phyloP scores from a whole-genome alignment of 148 eudicot genomes.

The Silene conica region DNA sequence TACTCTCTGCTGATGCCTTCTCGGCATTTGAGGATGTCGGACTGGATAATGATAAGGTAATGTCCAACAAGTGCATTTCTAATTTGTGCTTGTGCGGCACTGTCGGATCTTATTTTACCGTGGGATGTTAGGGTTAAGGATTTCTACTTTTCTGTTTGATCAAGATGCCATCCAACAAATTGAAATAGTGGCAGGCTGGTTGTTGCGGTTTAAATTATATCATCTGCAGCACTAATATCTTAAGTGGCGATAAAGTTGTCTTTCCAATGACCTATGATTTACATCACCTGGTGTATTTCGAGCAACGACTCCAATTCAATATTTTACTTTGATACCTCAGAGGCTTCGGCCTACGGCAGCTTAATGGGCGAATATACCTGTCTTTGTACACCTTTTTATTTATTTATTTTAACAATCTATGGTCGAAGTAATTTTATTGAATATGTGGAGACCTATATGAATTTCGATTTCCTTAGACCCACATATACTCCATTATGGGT shows the following conservation, averaged over 20 bases:
- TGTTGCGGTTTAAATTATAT: too few relatives aligned
- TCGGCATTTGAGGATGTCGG: conserved; percentile 99
- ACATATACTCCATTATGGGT: not conserved
- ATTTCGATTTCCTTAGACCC: not conserved
- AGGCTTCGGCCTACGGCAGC: not conserved
- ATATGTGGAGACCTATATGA: not conserved
- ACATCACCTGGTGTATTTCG: not conserved
- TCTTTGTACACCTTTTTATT: not conserved
- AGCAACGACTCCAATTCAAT: not conserved
- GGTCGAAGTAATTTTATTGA: not conserved
- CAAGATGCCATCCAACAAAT: too few relatives aligned
- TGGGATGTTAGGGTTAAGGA: not conserved
- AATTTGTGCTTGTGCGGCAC: not conserved
- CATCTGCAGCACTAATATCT: not conserved
- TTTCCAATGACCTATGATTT: too few relatives aligned
- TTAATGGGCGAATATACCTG: not conserved
- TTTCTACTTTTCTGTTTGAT: not conserved
- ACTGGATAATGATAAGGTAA: conserved; percentile 80
- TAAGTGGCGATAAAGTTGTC: not conserved
- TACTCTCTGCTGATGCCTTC: conserved; percentile 97
- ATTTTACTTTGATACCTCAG: too few relatives aligned
- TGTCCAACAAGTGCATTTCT: not conserved
- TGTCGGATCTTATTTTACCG: not conserved
- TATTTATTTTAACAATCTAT: not conserved
- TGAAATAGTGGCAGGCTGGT: too few relatives aligned